A percentile compares a stretch with the other conserved stretches of the same genome.
These are phyloP conservation scores for Trypanosoma brucei DNA, from an alignment of 208 protist genomes.

Conservation along the genomic window DNA sequence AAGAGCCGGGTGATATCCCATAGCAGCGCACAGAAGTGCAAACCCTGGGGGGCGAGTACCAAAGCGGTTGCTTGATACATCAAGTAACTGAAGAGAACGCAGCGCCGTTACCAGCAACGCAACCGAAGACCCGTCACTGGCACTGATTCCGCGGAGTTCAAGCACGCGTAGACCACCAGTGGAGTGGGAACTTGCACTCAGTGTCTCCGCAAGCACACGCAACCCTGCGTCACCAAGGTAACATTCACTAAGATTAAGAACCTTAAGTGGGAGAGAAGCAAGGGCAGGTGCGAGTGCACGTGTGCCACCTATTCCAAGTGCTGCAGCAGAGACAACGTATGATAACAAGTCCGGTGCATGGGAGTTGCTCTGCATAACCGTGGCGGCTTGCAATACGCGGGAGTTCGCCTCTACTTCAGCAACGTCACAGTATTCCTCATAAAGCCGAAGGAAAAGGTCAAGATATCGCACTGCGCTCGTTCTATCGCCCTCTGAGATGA, in stretches of 20 bases:
- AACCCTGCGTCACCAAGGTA: constrained; percentile 22
- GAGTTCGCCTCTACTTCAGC: constrained; percentile 17
- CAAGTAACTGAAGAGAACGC: constrained; percentile 23
- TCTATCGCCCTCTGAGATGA: background rate
- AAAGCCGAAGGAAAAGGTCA: constrained; percentile 13
- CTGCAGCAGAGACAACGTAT: constrained; percentile 11
- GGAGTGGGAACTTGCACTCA: constrained; percentile 14
- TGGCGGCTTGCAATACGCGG: constrained; percentile 13
- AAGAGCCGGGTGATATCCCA: constrained; percentile 33
- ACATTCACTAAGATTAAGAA: constrained; percentile 17
- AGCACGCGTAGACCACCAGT: constrained; percentile 6
- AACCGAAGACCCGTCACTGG: constrained; percentile 33
- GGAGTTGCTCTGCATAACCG: constrained; percentile 8
- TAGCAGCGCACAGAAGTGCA: constrained; percentile 25
- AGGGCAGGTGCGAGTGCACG: constrained; percentile 9
- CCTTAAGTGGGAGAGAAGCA: constrained; percentile 8
- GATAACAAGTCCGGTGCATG: background rate
- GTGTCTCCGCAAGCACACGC: constrained; percentile 3
- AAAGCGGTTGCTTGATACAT: constrained; percentile 49
- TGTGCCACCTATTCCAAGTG: constrained; percentile 7
- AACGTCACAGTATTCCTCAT: constrained; percentile 16
- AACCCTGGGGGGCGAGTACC: constrained; percentile 26
- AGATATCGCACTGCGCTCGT: background rate
- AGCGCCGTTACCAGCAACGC: constrained; percentile 25
- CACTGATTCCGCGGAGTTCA: constrained; percentile 21